Conservation (phyloP, 2,329 filamentous ascomycete species). For the Aquanectria penicillioides region DNA sequence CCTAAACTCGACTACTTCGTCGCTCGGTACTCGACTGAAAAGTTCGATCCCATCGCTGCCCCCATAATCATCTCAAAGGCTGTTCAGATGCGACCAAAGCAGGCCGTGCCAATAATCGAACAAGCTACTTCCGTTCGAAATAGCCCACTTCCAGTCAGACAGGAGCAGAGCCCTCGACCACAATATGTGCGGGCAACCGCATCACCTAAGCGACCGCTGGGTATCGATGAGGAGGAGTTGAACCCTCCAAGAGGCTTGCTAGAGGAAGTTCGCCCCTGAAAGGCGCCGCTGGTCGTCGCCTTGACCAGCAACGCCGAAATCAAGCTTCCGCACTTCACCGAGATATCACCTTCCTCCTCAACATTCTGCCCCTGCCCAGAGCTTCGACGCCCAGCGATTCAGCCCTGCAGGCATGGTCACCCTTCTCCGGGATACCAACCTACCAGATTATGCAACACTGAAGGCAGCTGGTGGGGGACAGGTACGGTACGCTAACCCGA, state of each 20-base stretch:
- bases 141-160: slow-evolving; percentile 52
- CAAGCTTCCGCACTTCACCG: slow-evolving; percentile 77
- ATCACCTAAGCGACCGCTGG: slow-evolving; percentile 71
- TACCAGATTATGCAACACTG: slow-evolving; percentile 70
- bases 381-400: slow-evolving; percentile 78
- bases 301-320: slow-evolving; percentile 79
- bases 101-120: slow-evolving; percentile 64
- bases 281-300: slow-evolving; percentile 83
- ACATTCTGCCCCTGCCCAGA: slow-evolving; percentile 79
- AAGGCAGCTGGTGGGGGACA: slow-evolving; percentile 55
- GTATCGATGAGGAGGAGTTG: slow-evolving; percentile 75
- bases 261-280: slow-evolving; percentile 95
- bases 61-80: slow-evolving; percentile 84
- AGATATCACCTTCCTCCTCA: slow-evolving; percentile 71
- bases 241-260: slow-evolving; percentile 84
- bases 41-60: slow-evolving; percentile 85
- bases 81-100: slow-evolving; percentile 77
- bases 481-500: slow-evolving; percentile 46
- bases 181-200: slow-evolving; percentile 59
- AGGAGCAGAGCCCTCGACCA: slow-evolving; percentile 57
- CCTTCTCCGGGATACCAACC: slow-evolving; percentile 73
- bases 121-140: slow-evolving; percentile 56
- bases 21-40: slow-evolving; percentile 74
- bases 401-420: slow-evolving; percentile 77
- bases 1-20: slow-evolving; percentile 79